Base-by-base conservation (phyloP, 495 filamentous ascomycete genomes). In the Penicillium cosmopolitanum region DNA sequence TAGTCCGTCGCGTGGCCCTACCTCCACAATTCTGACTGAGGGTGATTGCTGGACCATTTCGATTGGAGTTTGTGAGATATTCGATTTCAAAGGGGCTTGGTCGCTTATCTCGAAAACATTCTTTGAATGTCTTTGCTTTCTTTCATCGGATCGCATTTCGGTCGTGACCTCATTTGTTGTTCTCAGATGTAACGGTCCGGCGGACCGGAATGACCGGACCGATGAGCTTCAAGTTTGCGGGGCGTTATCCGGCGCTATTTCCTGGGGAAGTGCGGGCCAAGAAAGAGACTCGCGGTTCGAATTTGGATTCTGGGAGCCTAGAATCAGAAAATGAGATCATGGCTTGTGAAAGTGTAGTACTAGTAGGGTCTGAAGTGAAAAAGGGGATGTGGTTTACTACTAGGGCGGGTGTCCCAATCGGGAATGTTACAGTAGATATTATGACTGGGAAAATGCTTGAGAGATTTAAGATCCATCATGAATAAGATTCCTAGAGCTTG, bases 1-100 rank as follows among this genome's bases (percentile, higher is more conserved):
- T 1, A 80, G 67, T 18, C 78, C 78, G 55, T 80, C 78, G 11
- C 79, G 73, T 18, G 79, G 78, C 0, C 78, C 77, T 50, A 82
- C 79, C 69, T 82, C 78, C 43, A 80, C 71, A 48, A 82, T 76
- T 35, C 68, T 66, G 33, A 79, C 73, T 34, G 52, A 36, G n/a
- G 58, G 54, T 15, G 21, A n/a, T 40, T 56, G 18, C 50, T 18
- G 42, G 31, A 0, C n/a, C 42, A 44, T 44, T 44, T 6, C 16
- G 16, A 21, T 7, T 44, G 42, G 9, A 31, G 28, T 31, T 6
- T 31, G n/a, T 44, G 15, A n/a, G n/a, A 21, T 16, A 8, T 44
- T 3, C 15, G 36, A 44, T 19, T 16, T 44, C 40, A 44, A 19
- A 8, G 42, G 28, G 8, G 28, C 28, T 31, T 31, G 5, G 7